A percentile compares a stretch with the other conserved stretches of the same genome.
Evolutionary conservation across 176 grass and related monocot species (phyloP).

Genomic region (Oryza rufipogon): DNA sequence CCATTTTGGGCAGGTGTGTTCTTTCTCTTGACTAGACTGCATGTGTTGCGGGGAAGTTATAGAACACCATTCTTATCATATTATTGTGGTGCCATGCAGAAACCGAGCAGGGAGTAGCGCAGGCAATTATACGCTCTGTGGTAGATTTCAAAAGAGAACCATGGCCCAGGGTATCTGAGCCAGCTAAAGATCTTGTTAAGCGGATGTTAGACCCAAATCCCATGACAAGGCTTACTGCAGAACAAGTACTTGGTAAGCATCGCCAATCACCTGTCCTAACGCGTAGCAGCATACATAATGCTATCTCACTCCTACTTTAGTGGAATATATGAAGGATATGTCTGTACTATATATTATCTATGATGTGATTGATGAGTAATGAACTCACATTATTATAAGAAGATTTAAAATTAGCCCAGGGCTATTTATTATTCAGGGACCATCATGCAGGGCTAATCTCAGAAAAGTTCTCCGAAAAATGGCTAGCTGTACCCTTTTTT

Average conservation of each 20-base stretch:
- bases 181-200: conserved; percentile 93
- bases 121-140: conserved; percentile 83
- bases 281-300: background rate
- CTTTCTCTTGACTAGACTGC: conserved; percentile 6
- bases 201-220: conserved; percentile 95
- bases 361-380: background rate
- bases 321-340: background rate
- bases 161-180: conserved; percentile 89
- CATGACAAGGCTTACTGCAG: conserved; percentile 67
- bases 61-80: conserved; percentile 26
- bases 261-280: conserved; percentile 8
- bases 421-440: conserved; percentile 18
- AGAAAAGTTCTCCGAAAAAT: conserved; percentile 6
- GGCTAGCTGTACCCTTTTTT: background rate
- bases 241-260: conserved; percentile 89
- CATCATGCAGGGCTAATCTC: background rate
- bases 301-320: background rate
- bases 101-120: conserved; percentile 93
- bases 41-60: conserved; percentile 8
- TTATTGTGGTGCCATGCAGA: conserved; percentile 54
- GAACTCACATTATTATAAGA: background rate
- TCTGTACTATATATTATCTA: conserved; percentile 26
- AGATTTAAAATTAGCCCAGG: background rate
- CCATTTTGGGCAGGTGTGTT: conserved; percentile 96
- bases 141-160: conserved; percentile 96